Evolutionary conservation across 2,329 filamentous ascomycete genomes (phyloP).

Genomic region (Penicillium sp.): DNA sequence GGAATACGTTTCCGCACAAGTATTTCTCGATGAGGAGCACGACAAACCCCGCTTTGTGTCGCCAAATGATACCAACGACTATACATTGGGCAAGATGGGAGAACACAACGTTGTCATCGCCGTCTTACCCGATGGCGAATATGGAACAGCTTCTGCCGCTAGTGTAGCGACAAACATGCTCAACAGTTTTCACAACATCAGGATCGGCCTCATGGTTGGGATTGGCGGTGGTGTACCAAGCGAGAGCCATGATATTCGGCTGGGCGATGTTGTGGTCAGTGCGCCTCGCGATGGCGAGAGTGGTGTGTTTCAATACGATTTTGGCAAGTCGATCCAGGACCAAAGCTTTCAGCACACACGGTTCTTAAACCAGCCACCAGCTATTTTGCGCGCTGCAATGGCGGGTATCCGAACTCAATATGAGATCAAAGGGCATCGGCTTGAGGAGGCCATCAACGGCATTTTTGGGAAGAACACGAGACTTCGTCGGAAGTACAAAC

Average conservation of each 20-base stretch:
- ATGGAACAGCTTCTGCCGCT: constrained; percentile 35
- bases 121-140: constrained; percentile 31
- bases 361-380: constrained; percentile 19
- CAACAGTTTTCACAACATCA: constrained; percentile 30
- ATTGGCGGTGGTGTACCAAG: constrained; percentile 39
- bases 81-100: neutral
- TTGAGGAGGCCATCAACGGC: constrained; percentile 9
- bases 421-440: constrained; percentile 11
- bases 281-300: constrained; percentile 15
- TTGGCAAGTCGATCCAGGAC: constrained; percentile 20
- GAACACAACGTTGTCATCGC: constrained; percentile 32
- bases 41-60: neutral
- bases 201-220: constrained; percentile 48
- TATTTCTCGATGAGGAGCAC: constrained; percentile 42
- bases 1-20: constrained; percentile 39
- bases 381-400: constrained; percentile 16
- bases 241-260: constrained; percentile 27
- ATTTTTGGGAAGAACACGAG: constrained; percentile 6
- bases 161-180: constrained; percentile 36
- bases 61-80: neutral
- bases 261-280: constrained; percentile 34
- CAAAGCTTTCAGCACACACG: constrained; percentile 16
- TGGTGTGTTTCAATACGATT: constrained; percentile 33
- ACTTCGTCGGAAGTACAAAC: constrained; percentile 6
- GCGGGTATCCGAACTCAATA: constrained; percentile 7